Percentiles rank a stretch among this genome's conserved stretches.
Conservation (phyloP, 371 early-diverging fungal genomes). For the Mortierella sp. region DNA sequence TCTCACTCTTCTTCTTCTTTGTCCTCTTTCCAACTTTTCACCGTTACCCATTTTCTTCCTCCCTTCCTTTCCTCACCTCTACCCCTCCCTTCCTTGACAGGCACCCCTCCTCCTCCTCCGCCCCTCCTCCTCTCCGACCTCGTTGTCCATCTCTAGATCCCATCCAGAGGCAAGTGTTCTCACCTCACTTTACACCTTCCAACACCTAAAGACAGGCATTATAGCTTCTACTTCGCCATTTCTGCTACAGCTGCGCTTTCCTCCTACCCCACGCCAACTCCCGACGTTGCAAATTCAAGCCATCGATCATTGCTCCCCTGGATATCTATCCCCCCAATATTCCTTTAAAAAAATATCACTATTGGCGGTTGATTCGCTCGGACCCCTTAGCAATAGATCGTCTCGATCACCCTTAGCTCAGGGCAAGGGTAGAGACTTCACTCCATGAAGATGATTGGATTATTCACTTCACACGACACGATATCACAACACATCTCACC, state of each 20-base stretch:
- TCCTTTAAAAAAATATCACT: no score
- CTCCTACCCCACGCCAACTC: no score
- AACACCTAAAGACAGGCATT: background rate
- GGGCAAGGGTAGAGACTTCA: no score
- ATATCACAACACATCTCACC: background rate
- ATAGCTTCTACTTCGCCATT: background rate
- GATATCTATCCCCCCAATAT: no score
- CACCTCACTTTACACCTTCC: background rate
- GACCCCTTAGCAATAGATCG: no score
- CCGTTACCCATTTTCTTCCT: conserved; percentile 1
- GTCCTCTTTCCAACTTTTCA: background rate
- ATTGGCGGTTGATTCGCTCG: no score
- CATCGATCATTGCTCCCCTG: no score
- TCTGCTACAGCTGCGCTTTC: no score
- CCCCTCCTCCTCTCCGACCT: background rate
- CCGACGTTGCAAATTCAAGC: no score
- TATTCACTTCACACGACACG: background rate
- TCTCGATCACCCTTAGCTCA: no score
- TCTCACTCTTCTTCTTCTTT: background rate
- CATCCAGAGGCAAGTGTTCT: conserved; percentile 24
- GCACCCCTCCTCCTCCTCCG: conserved; percentile 13
- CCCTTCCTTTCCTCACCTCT: background rate
- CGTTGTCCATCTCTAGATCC: conserved; percentile 17
- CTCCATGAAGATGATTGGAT: background rate
- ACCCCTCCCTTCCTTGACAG: conserved; percentile 47